These are phyloP conservation scores for Nemania diffusa DNA, from an alignment of 2,329 filamentous ascomycete species.

Conservation along the genomic window DNA sequence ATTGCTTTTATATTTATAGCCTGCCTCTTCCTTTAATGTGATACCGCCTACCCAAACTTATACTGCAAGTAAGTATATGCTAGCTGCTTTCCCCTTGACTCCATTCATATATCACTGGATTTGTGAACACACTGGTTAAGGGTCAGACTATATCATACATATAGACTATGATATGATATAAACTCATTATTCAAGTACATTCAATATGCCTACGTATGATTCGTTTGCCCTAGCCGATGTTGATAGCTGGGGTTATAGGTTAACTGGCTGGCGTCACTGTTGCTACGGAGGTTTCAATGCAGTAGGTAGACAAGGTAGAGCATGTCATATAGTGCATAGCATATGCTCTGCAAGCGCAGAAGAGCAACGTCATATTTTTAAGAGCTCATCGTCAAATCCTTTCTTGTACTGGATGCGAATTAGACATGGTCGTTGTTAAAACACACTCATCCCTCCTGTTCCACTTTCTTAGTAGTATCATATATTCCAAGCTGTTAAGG, in stretches of 20 bases:
- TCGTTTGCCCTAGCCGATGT: background rate
- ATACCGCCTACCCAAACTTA: too few species aligned
- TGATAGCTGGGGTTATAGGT: background rate
- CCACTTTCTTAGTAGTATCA: background rate
- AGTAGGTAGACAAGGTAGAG: too few species aligned
- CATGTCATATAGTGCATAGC: background rate
- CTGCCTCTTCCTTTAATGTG: too few species aligned
- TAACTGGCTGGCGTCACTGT: background rate
- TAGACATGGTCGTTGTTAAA: background rate
- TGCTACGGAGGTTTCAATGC: background rate
- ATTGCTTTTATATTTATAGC: too few species aligned
- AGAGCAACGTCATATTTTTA: background rate
- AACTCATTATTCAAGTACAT: background rate
- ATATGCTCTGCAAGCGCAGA: background rate
- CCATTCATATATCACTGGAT: background rate
- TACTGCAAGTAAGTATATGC: too few species aligned
- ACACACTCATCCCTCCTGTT: background rate
- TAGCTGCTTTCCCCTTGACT: too few species aligned
- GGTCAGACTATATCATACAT: background rate
- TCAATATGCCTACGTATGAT: background rate
- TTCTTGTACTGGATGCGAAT: background rate
- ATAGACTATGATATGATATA: too few species aligned
- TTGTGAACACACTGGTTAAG: background rate
- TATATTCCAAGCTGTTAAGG: conserved; percentile 17
- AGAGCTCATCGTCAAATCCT: background rate